Conservation (phyloP, 805 yeast species). For the Tanozyma kutaoensis region DNA sequence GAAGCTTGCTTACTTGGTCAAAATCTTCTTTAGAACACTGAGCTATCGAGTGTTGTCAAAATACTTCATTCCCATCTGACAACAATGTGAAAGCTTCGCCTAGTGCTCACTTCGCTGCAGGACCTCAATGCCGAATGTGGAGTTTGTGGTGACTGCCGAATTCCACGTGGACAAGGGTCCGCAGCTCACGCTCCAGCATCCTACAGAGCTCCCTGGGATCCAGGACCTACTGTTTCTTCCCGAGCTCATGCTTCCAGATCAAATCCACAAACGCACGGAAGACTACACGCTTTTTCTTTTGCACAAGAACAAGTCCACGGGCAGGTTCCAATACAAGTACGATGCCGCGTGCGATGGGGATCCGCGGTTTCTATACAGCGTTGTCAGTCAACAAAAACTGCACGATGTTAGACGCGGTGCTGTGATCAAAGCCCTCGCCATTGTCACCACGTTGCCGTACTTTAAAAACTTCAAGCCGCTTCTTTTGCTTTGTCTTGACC, state of each 20-base stretch:
- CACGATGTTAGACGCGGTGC: constrained; percentile 42
- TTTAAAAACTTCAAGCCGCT: constrained; percentile 49
- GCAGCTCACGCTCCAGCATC: constrained; percentile 45
- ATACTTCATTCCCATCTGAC: no score
- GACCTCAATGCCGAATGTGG: constrained; percentile 23
- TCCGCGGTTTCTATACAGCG: constrained; percentile 17
- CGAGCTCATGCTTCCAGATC: constrained; percentile 51
- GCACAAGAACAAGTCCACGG: constrained; percentile 26
- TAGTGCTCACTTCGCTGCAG: no score
- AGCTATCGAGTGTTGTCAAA: no score
- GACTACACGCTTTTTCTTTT: constrained; percentile 47
- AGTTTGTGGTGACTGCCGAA: constrained; percentile 56
- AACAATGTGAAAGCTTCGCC: no score
- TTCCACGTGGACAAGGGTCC: constrained; percentile 75
- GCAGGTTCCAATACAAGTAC: constrained; percentile 24
- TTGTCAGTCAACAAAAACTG: constrained; percentile 13
- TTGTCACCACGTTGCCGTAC: constrained; percentile 39
- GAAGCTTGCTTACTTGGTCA: no score
- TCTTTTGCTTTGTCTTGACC: constrained; percentile 37
- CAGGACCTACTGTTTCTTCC: constrained; percentile 27
- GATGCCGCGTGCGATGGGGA: constrained; percentile 19
- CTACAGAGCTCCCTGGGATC: constrained; percentile 24
- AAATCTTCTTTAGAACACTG: no score
- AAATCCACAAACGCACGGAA: constrained; percentile 41
- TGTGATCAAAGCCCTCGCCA: constrained; percentile 41